Evolutionary conservation across 2,329 filamentous ascomycete species (phyloP).

Genomic region (Decorospora gaudefroyi): DNA sequence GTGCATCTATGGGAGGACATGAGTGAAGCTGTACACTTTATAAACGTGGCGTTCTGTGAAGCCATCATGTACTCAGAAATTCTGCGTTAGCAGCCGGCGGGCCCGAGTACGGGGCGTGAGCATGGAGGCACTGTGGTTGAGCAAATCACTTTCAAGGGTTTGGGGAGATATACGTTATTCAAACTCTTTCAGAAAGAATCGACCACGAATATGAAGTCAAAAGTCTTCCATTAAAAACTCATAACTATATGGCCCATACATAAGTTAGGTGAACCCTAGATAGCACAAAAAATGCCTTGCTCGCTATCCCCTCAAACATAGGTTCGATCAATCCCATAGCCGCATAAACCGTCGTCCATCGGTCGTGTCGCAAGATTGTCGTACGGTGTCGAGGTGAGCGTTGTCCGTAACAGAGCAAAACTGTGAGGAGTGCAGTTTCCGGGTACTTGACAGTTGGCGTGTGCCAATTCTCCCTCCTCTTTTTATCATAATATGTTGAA

Average conservation of each 20-base stretch:
- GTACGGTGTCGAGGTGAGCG: neutral
- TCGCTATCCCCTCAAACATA: neutral
- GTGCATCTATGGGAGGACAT: too few relatives aligned
- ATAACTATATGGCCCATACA: neutral
- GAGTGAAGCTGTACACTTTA: too few relatives aligned
- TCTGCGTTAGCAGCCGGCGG: too few relatives aligned
- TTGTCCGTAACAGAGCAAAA: neutral
- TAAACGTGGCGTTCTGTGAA: too few relatives aligned
- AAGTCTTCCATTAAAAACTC: neutral
- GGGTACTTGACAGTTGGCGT: neutral
- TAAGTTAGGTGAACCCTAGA: neutral
- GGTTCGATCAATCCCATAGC: neutral
- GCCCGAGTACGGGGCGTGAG: too few relatives aligned
- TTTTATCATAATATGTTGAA: neutral
- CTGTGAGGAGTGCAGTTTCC: neutral
- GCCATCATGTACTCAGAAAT: too few relatives aligned
- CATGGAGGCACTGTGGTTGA: too few relatives aligned
- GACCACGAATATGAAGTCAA: neutral
- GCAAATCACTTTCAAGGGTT: too few relatives aligned
- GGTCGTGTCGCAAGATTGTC: constrained; percentile 1
- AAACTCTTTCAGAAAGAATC: neutral
- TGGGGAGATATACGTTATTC: neutral
- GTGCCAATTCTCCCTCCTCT: neutral
- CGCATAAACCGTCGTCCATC: neutral
- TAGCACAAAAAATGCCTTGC: neutral